phyloP scores from a whole-genome alignment of 2,329 filamentous ascomycete species.

The Fusarium sp. region DNA sequence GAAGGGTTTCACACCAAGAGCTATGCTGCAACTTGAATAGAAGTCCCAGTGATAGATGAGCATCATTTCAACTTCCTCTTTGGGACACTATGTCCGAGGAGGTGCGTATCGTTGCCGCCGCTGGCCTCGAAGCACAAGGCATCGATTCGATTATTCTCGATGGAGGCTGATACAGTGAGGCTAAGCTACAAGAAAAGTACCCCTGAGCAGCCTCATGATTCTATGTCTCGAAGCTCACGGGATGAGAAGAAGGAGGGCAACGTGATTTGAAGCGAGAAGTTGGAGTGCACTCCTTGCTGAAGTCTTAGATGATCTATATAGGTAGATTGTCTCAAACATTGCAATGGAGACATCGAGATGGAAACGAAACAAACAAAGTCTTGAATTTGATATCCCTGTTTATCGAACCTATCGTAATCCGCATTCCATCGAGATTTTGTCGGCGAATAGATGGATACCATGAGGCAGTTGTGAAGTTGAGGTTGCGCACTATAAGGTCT shows the following conservation, averaged over 20 bases:
- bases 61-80: conserved; percentile 34
- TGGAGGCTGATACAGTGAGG: neutral
- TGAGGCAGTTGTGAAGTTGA: neutral
- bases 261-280: conserved; percentile 18
- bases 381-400: neutral
- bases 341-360: neutral
- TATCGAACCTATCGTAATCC: neutral
- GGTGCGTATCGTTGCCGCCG: conserved; percentile 12
- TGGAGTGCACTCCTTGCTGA: neutral
- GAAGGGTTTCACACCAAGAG: conserved; percentile 1
- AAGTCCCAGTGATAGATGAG: neutral
- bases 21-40: neutral
- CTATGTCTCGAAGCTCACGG: neutral
- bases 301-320: neutral
- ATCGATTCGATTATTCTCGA: neutral
- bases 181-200: neutral
- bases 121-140: neutral
- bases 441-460: neutral
- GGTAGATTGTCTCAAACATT: neutral
- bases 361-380: neutral
- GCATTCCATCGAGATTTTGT: neutral
- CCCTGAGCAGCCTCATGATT: neutral
- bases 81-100: conserved; percentile 29
- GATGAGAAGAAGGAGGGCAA: conserved; percentile 4
- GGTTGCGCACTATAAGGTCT: neutral